A percentile compares a stretch with the other conserved stretches of the same genome.
phyloP scores from a whole-genome alignment of 2,329 filamentous ascomycete species.

The Gaeumannomyces sp. region DNA sequence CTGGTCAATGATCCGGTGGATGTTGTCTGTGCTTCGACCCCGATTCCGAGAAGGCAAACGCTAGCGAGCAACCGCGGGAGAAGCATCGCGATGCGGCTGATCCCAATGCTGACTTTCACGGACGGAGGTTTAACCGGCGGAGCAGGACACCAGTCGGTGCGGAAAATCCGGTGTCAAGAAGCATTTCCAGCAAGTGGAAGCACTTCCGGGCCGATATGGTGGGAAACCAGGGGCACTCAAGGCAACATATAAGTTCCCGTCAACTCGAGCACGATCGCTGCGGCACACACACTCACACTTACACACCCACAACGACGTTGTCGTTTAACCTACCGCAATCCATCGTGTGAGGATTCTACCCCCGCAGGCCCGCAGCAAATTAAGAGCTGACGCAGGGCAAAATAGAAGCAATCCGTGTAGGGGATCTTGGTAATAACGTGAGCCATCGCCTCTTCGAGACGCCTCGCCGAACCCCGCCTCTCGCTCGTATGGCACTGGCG shows the following conservation, averaged over 20 bases:
- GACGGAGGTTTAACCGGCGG: background rate
- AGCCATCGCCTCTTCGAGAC: background rate
- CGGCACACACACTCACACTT: too few species aligned
- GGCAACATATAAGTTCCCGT: background rate
- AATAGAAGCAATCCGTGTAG: background rate
- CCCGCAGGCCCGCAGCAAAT: background rate
- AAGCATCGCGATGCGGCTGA: background rate
- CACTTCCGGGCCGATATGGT: background rate
- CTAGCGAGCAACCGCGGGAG: background rate
- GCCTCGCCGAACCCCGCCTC: background rate
- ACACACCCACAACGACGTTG: background rate
- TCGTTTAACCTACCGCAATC: background rate
- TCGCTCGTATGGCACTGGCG: background rate
- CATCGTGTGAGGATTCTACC: background rate
- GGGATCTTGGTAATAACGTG: background rate
- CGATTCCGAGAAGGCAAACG: background rate
- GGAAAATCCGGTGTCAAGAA: background rate
- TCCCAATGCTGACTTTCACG: background rate
- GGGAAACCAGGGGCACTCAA: background rate
- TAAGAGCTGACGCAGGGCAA: background rate
- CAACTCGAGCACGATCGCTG: background rate
- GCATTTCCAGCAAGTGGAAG: background rate
- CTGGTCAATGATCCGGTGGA: background rate
- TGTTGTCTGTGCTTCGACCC: constrained; percentile 11
- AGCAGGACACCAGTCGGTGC: background rate